Base-by-base conservation (phyloP, 1,284 basidiomycete species). In the Agroathelia rolfsii region DNA sequence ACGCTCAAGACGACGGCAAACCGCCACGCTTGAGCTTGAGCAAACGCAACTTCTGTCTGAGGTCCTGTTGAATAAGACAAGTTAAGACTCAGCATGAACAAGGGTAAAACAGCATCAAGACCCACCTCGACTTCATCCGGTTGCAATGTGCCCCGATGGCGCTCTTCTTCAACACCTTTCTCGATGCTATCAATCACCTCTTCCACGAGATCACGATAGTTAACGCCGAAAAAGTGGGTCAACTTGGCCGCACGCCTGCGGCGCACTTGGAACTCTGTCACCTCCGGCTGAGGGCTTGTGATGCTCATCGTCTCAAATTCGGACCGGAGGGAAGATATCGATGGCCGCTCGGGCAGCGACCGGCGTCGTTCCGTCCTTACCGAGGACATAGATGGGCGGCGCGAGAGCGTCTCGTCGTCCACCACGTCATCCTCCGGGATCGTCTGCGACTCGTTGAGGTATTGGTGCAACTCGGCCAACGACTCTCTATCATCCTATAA, bases 121-220 rank as follows among this genome's bases (percentile, higher is more conserved):
- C 71, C 30, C 41, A 82, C 83, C 66, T 79, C 71, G 28, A 75
- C 69, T 51, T 86, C 80, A 30, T 73, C 74, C 7, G 69, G 66
- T 35, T 65, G 59, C 43, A 86, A 51, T 0, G 67, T 72, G 14
- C 82, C 83, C 30, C 62, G 60, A 25, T 60, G 66, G 31, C 64
- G 53, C 50, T 84, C 82, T 43, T 78, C 69, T 46, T 80, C 72
- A 27, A 86, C 60, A 28, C 79, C 79, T 39, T 61, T 69, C 54
- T 86, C 83, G 45, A 87, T 76, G 39, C 76, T 83, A 41, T 83
- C 79, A 41, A 87, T 54, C 14, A 87, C 71, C 47, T 85, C 77
- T 28, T 62, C 65, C 40, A 87, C 75, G 36, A 86, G 57, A 34
- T 80, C 77, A 17, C 73, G 68, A 48, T 87, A 85, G 50, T 82